These are phyloP conservation scores for Hymenotorrendiella dingleyae DNA, from an alignment of 2,329 filamentous ascomycete species.

Conservation along the genomic window DNA sequence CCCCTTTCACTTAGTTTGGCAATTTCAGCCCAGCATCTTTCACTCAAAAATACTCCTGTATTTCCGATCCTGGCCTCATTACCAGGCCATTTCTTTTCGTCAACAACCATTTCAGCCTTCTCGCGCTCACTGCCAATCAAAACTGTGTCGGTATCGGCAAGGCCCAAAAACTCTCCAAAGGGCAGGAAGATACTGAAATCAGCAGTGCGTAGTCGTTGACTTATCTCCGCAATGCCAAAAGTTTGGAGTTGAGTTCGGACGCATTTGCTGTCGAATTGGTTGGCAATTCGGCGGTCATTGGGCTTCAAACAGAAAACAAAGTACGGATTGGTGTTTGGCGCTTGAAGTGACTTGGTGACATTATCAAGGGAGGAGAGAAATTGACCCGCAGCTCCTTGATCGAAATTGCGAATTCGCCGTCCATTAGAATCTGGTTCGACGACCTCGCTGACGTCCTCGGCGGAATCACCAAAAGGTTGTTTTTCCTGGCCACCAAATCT, in stretches of 20 bases:
- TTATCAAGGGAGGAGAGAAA: slow-evolving; percentile 87
- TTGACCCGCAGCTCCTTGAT: slow-evolving; percentile 87
- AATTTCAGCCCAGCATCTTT: slow-evolving; percentile 91
- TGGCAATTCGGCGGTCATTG: slow-evolving; percentile 93
- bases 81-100: slow-evolving; percentile 84
- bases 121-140: slow-evolving; percentile 90
- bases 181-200: slow-evolving; percentile 96
- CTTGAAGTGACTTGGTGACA: slow-evolving; percentile 78
- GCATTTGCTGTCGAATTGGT: slow-evolving; percentile 98
- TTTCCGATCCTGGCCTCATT: slow-evolving; percentile 89
- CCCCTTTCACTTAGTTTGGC: slow-evolving; percentile 64
- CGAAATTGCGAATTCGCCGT: slow-evolving; percentile 40
- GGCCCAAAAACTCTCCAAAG: slow-evolving; percentile 89
- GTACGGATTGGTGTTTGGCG: slow-evolving; percentile 83
- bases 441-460: slow-evolving; percentile 43
- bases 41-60: slow-evolving; percentile 92
- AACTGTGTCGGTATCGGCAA: slow-evolving; percentile 76
- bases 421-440: slow-evolving; percentile 35
- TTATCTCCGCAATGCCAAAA: slow-evolving; percentile 94
- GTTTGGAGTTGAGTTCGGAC: slow-evolving; percentile 92
- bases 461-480: slow-evolving; percentile 27
- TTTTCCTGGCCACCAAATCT: slow-evolving; percentile 30
- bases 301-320: slow-evolving; percentile 97
- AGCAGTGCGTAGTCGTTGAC: slow-evolving; percentile 82
- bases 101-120: slow-evolving; percentile 84